Evolutionary conservation across 306 rosid genomes (phyloP).

Genomic region (Quercus rubra): DNA sequence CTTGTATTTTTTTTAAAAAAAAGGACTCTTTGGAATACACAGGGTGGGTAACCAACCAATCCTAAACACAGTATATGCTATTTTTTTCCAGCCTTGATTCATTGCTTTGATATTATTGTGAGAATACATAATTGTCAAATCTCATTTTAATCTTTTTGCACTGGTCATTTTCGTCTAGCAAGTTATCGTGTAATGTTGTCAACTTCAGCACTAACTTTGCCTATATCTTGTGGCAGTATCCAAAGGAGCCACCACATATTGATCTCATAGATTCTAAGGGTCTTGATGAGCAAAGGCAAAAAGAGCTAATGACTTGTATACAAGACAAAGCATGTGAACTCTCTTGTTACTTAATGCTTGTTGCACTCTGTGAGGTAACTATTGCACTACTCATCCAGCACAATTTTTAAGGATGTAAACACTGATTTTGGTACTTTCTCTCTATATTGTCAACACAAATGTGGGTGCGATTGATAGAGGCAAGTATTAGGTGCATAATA

Average conservation of each 20-base stretch:
- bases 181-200: neutral
- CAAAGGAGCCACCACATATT: slow-evolving; percentile 58
- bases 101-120: neutral
- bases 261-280: slow-evolving; percentile 63
- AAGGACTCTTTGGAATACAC: too few species aligned
- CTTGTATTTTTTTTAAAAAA: too few species aligned
- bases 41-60: too few species aligned
- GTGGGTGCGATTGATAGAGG: neutral
- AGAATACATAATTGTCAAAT: slow-evolving; percentile 9
- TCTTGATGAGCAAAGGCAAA: slow-evolving; percentile 59
- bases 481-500: neutral
- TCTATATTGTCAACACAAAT: slow-evolving; percentile 3
- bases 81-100: neutral
- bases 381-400: slow-evolving; percentile 8
- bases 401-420: slow-evolving; percentile 8
- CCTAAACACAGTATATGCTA: too few species aligned
- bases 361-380: slow-evolving; percentile 75
- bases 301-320: slow-evolving; percentile 35
- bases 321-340: slow-evolving; percentile 52
- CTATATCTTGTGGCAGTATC: slow-evolving; percentile 48
- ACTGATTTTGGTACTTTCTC: slow-evolving; percentile 12
- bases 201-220: slow-evolving; percentile 3
- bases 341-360: slow-evolving; percentile 65
- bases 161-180: neutral
- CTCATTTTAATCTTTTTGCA: neutral